Percentiles rank a stretch among this genome's conserved stretches.
Evolutionary conservation across 352 stramenopile genomes (phyloP).

Genomic region (Pythium plurisporium): DNA sequence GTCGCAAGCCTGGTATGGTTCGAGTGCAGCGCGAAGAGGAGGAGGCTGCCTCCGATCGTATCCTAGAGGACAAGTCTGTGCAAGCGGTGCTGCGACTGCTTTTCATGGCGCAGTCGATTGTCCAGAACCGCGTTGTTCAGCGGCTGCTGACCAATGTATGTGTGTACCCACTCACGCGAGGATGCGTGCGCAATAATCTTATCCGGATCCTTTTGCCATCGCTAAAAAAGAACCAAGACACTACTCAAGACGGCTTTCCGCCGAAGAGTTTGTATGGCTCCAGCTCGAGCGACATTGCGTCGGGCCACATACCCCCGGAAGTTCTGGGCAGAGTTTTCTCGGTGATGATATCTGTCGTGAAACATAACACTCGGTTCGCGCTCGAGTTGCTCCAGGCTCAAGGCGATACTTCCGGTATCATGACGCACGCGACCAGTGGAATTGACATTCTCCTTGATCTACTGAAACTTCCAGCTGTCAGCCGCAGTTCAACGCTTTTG

Average conservation of each 20-base stretch:
- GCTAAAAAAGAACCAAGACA: not conserved
- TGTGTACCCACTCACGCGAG: conserved; percentile 67
- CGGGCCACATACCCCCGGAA: conserved; percentile 63
- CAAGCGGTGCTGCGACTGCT: conserved; percentile 64
- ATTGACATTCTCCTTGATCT: conserved; percentile 86
- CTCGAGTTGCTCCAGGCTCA: conserved; percentile 56
- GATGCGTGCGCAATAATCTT: conserved; percentile 53
- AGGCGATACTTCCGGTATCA: no score
- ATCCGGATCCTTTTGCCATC: conserved; percentile 41
- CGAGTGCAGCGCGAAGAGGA: conserved; percentile 73
- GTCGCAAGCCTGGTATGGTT: conserved; percentile 47
- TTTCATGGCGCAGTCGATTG: conserved; percentile 76
- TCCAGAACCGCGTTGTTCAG: conserved; percentile 81
- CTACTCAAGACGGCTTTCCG: conserved; percentile 47
- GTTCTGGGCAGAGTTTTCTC: conserved; percentile 88
- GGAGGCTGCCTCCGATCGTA: conserved; percentile 49
- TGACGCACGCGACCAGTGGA: conserved; percentile 28
- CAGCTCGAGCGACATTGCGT: conserved; percentile 9
- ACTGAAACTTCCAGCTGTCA: conserved; percentile 77
- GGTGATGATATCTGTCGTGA: conserved; percentile 83
- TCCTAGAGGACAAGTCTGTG: conserved; percentile 66
- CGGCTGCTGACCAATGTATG: conserved; percentile 75
- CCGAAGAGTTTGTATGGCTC: conserved; percentile 54
- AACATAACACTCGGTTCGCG: conserved; percentile 89
- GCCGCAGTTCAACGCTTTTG: conserved; percentile 87